Base-by-base conservation (phyloP, 106 monocot genomes). In the Acorus calamus region DNA sequence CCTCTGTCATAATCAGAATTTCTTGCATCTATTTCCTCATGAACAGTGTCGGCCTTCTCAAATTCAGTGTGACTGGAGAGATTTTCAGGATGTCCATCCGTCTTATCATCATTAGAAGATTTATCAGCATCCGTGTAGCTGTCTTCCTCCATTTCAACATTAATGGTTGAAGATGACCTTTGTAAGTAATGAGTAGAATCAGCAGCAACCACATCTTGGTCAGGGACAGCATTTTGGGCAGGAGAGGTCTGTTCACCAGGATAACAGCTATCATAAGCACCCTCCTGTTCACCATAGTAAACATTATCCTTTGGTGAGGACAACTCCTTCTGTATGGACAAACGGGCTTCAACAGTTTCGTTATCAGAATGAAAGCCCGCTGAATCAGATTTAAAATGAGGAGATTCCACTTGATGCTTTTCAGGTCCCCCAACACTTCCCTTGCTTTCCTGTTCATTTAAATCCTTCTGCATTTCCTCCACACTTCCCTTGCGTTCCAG, bases 11-110 rank as follows among this genome's bases (percentile, higher is more conserved):
- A 56, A 50, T 28, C 57, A 60, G 56, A 61, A 44, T 48, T 73
- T 7, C 54, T 57, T 71, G 45, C 68, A 69, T 64, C 72, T 8
- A 61, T 69, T 65, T 59, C 63, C 53, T 60, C 68, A 65, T 28
- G 53, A 47, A 41, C 49, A 66, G 50, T 10, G 28, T 74, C 69
- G 62, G 8, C 4, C 53, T 66, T 59, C n/a, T 71, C 77, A 53
- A 11, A 11, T 48, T 60, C 13, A 67, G 53, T 58, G 12, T 59
- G 50, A 55, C 45, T 43, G 44, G 47, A 68, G 54, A 50, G 41
- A 56, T 57, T 60, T 14, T 42, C 57, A 46, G n/a, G 12, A 52
- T 42, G 13, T 51, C n/a, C 56, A 69, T 73, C 49, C 11, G 0
- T 42, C 28, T 28, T 70, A 66, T 53, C 46, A 42, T 46, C 53